Base-by-base conservation (phyloP, 345 rosid species). In the Triadica sebifera region DNA sequence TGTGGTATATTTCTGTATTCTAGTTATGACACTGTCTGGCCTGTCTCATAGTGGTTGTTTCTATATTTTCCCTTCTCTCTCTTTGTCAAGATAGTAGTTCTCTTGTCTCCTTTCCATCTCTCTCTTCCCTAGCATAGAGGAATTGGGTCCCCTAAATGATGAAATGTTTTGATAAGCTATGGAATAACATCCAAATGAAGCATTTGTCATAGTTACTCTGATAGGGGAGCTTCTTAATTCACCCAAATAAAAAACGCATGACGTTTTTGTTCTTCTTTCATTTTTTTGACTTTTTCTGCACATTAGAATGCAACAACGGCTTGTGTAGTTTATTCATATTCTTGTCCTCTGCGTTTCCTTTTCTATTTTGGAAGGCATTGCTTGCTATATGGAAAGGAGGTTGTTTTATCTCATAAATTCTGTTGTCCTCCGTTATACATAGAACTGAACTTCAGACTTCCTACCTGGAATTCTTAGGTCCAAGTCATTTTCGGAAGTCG, bases 191-290 rank as follows among this genome's bases (percentile, higher is more conserved):
- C 92, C 93, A 84, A 20, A 78, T 90, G 96, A 83, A 77, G 91
- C 91, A 72, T 74, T 77, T 84, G 91, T 94, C 96, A 88, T 94
- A 90, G 97, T 90, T 89, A 86, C 91, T 82, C 92, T 87, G 90
- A 90, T 86, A 81, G 91, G 91, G 85, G 69, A 65, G 63, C 70
- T 17, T 13, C 58, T 37, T 47, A 25, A 16, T 39, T 29, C 6
- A 53, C 5, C 10, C 20, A 39, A n/a, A 38, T 41, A 12, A 12
- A 17, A 34, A 25, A 29, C 5, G 43, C 5, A 34, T 0, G 34
- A 61, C 7, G 11, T 1, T 29, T 57, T 22, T 57, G 20, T 2
- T 58, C 7, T 58, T 57, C 10, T 43, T 43, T 43, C 7, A 0
- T 0, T 29, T 29, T 29, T 29, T 29, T 29, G 5, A 2, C 38